phyloP scores from a whole-genome alignment of 371 early-diverging fungal genomes.

The Mortierella sp. region DNA sequence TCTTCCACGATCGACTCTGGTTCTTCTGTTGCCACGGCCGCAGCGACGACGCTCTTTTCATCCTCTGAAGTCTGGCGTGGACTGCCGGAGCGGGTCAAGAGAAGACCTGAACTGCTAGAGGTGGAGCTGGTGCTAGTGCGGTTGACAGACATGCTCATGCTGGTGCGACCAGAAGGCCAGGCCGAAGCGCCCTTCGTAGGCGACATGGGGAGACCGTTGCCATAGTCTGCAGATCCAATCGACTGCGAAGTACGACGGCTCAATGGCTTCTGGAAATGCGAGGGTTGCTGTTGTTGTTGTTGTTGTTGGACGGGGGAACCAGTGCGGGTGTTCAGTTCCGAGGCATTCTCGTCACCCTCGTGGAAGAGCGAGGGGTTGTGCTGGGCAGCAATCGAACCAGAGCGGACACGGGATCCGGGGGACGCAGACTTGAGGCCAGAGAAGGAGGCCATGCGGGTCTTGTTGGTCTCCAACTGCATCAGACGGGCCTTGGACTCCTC shows the following conservation, averaged over 20 bases:
- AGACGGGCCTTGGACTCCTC: constrained; percentile 41
- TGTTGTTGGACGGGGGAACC: constrained; percentile 26
- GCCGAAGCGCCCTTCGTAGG: constrained; percentile 23
- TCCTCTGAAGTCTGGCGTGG: constrained; percentile 12
- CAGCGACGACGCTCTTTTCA: not conserved
- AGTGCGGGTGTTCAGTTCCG: constrained; percentile 16
- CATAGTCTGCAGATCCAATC: constrained; percentile 6
- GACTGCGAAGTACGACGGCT: constrained; percentile 30
- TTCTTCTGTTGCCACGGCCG: constrained; percentile 5
- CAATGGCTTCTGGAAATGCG: constrained; percentile 13
- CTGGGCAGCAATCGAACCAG: constrained; percentile 41
- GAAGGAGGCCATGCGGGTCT: constrained; percentile 41
- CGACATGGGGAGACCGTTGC: constrained; percentile 21
- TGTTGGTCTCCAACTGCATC: constrained; percentile 41
- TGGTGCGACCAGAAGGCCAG: constrained; percentile 52
- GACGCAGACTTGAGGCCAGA: constrained; percentile 24
- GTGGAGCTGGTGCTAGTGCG: constrained; percentile 42
- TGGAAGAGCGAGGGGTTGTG: constrained; percentile 35
- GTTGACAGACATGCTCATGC: constrained; percentile 34
- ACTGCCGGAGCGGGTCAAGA: constrained; percentile 17
- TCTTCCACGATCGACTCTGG: constrained; percentile 15
- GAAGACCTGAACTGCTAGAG: constrained; percentile 18
- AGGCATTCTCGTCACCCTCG: constrained; percentile 28
- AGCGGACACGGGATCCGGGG: constrained; percentile 27
- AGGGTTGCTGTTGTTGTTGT: not conserved